A percentile compares a stretch with the other conserved stretches of the same genome.
These are phyloP conservation scores for Rhodotorula sp. DNA, from an alignment of 1,284 basidiomycete species.

Conservation along the genomic window DNA sequence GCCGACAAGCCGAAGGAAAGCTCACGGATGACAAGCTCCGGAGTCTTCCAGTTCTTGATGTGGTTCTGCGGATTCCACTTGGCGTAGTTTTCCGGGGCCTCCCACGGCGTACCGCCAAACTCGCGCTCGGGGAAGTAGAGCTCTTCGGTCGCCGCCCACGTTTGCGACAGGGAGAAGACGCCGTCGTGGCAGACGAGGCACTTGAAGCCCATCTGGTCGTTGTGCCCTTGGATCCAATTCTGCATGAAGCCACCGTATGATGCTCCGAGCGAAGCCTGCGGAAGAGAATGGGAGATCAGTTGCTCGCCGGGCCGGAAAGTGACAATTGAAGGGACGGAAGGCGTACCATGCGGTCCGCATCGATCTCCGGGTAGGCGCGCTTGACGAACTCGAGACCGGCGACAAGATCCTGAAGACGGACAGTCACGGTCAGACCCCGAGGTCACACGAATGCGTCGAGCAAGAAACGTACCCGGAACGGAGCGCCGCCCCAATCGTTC, in stretches of 20 bases:
- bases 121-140: slow-evolving; percentile 85
- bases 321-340: background rate
- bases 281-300: background rate
- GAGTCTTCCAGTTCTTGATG: slow-evolving; percentile 79
- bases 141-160: slow-evolving; percentile 73
- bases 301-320: background rate
- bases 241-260: slow-evolving; percentile 50
- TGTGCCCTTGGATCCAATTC: slow-evolving; percentile 92
- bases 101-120: slow-evolving; percentile 76
- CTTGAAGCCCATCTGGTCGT: slow-evolving; percentile 80
- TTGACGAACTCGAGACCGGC: slow-evolving; percentile 43
- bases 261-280: slow-evolving; percentile 14
- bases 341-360: slow-evolving; percentile 64
- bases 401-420: slow-evolving; percentile 38
- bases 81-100: slow-evolving; percentile 54
- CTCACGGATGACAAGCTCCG: slow-evolving; percentile 65
- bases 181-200: slow-evolving; percentile 62
- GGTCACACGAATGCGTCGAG: background rate
- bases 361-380: slow-evolving; percentile 58
- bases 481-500: slow-evolving; percentile 71
- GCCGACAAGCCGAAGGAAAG: background rate
- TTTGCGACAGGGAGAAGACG: slow-evolving; percentile 58
- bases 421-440: background rate
- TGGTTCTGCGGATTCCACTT: slow-evolving; percentile 65
- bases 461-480: slow-evolving; percentile 46